Evolutionary conservation across 805 yeast genomes (phyloP).

Genomic region (Kodamaea kakaduensis): DNA sequence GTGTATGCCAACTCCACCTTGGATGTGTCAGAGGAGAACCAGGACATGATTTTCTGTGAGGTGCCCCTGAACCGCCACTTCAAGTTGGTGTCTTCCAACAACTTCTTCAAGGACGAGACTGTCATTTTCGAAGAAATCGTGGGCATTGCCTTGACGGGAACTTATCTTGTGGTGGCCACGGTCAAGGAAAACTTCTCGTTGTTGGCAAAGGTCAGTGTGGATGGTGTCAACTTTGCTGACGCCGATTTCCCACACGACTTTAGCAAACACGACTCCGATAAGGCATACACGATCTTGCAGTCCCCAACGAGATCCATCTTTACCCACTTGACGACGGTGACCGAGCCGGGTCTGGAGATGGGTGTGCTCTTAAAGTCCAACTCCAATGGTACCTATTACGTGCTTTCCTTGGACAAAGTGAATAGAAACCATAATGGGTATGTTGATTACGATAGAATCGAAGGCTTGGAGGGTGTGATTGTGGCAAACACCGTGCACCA

Average conservation of each 20-base stretch:
- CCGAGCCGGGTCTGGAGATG: conserved; percentile 48
- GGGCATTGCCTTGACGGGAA: conserved; percentile 71
- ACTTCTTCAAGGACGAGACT: conserved; percentile 45
- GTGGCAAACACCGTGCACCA: conserved; percentile 62
- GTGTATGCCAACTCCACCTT: conserved; percentile 61
- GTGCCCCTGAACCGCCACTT: conserved; percentile 27
- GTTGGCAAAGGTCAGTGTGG: conserved; percentile 69
- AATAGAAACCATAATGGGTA: conserved; percentile 71
- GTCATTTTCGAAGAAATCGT: conserved; percentile 54
- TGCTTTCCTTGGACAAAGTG: conserved; percentile 60
- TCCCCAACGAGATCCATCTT: conserved; percentile 69
- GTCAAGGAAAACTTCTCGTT: conserved; percentile 42
- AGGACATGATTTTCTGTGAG: conserved; percentile 62
- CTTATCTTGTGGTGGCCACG: conserved; percentile 70
- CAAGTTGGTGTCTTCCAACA: conserved; percentile 45
- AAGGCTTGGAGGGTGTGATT: conserved; percentile 80
- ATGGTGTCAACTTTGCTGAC: conserved; percentile 72
- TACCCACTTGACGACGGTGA: conserved; percentile 73
- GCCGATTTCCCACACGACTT: conserved; percentile 71
- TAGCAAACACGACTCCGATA: conserved; percentile 47
- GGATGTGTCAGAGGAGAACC: conserved; percentile 33
- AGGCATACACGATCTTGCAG: conserved; percentile 71
- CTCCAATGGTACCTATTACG: conserved; percentile 86
- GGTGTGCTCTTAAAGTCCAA: conserved; percentile 87
- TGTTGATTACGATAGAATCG: conserved; percentile 85